Conservation (phyloP, 2,329 filamentous ascomycete genomes). For the Xenoacremonium recifei region DNA sequence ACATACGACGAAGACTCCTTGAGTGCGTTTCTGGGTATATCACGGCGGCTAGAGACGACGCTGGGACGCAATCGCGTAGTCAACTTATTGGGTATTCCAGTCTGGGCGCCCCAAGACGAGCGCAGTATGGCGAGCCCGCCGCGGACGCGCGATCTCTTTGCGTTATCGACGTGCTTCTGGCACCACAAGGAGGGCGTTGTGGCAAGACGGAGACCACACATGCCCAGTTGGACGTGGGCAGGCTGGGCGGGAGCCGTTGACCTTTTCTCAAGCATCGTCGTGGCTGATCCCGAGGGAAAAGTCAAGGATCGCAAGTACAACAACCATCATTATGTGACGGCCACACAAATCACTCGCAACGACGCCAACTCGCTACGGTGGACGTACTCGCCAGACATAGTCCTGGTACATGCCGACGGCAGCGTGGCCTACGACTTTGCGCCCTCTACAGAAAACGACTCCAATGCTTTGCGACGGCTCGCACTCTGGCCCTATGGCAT, state of each 20-base stretch:
- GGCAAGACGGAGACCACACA: conserved; percentile 26
- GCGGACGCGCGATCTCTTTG: conserved; percentile 32
- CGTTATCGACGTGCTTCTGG: conserved; percentile 35
- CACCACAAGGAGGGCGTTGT: conserved; percentile 29
- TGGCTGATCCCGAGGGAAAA: conserved; percentile 30
- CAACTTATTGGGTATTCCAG: conserved; percentile 30
- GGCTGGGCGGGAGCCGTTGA: conserved; percentile 35
- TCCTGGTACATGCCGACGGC: conserved; percentile 27
- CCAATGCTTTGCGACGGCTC: conserved; percentile 19
- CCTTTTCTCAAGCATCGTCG: conserved; percentile 30
- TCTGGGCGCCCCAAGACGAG: conserved; percentile 26
- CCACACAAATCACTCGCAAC: conserved; percentile 33
- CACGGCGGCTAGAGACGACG: conserved; percentile 29
- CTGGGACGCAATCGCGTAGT: conserved; percentile 29
- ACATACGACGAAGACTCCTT: conserved; percentile 33
- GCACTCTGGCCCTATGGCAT: conserved; percentile 27
- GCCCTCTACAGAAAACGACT: conserved; percentile 5
- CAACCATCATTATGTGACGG: conserved; percentile 34
- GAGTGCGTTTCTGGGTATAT: conserved; percentile 30
- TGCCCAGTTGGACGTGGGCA: conserved; percentile 38
- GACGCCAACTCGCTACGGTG: conserved; percentile 29
- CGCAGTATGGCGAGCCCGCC: conserved; percentile 17
- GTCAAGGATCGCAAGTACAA: conserved; percentile 29
- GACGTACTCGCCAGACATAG: conserved; percentile 34
- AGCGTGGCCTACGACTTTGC: conserved; percentile 32